Percentiles rank a stretch among this genome's conserved stretches.
Evolutionary conservation across 2,329 filamentous ascomycete species (phyloP).

Genomic region (Microsporum canis): DNA sequence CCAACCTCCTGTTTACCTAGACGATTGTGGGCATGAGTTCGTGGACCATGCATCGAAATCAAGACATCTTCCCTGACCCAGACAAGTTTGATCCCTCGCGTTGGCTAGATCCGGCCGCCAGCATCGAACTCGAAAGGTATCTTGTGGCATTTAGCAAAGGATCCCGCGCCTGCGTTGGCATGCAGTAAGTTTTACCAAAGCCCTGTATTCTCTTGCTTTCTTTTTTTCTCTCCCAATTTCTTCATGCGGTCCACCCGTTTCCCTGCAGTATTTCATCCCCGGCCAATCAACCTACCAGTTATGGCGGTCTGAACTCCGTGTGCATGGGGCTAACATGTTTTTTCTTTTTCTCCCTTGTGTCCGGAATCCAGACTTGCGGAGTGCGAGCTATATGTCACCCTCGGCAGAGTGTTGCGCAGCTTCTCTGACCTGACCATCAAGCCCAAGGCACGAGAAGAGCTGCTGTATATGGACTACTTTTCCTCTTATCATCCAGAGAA

Average conservation of each 20-base stretch:
- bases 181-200: slow-evolving; percentile 14
- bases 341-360: background rate
- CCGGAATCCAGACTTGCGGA: slow-evolving; percentile 12
- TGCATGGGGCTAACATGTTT: background rate
- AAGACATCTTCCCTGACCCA: slow-evolving; percentile 9
- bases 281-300: background rate
- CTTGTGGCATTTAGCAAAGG: slow-evolving; percentile 21
- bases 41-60: slow-evolving; percentile 11
- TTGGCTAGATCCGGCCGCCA: slow-evolving; percentile 9
- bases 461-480: slow-evolving; percentile 4
- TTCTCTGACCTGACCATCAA: slow-evolving; percentile 7
- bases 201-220: background rate
- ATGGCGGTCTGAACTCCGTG: background rate
- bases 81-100: slow-evolving; percentile 11
- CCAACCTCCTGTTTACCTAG: background rate
- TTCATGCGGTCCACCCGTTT: background rate
- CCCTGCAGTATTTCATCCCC: background rate
- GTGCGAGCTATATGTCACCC: slow-evolving; percentile 11
- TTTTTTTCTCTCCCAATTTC: background rate
- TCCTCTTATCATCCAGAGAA: slow-evolving; percentile 4
- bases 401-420: slow-evolving; percentile 9
- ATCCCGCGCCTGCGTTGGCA: slow-evolving; percentile 16
- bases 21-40: slow-evolving; percentile 8
- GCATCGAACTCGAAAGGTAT: slow-evolving; percentile 18
- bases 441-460: background rate